Base-by-base conservation (phyloP, 345 rosid species). In the Lepidium sativum region DNA sequence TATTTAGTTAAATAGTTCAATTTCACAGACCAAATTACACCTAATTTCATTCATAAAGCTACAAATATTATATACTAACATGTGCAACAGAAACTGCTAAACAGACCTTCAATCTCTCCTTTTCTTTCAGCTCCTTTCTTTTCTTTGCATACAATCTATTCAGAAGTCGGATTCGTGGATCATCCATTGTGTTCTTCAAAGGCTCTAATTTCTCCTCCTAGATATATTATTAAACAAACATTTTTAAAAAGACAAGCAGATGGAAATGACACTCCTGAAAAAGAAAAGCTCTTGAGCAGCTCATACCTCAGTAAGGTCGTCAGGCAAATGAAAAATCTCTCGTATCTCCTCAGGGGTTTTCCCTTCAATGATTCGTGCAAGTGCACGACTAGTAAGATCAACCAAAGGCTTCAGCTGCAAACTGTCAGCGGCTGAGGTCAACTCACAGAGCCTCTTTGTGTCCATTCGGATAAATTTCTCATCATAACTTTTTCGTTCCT, bases 171-270 rank as follows among this genome's bases (percentile, higher is more conserved):
- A 92, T 89, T 59, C 95, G 85, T 17, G 92, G 92, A 78, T 92
- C 95, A 77, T 86, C 86, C 49, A 87, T 79, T 62, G 82, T 78
- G 77, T 89, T 92, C 72, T 77, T 84, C 62, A 88, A 64, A 54
- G 96, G 98, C 82, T 89, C 92, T 83, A 92, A 80, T 69, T 86
- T 89, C 78, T 89, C 98, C 73, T 92, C 98, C 95, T 88, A 73
- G 34, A 74, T 42, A 55, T 69, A 79, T 14, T 31, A 34, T 62
- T 12, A 68, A 16, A 55, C 2, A 44, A 48, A 34, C 14, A 3
- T 43, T n/a, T n/a, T 47, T 4, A 48, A 56, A 50, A 73, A 47
- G 31, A 18, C 7, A 58, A 68, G 52, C 50, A 48, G 56, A 71
- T 50, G 74, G 34, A 53, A 27, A 4, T 33, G 25, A 54, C 39